phyloP scores from a whole-genome alignment of 2,329 filamentous ascomycete genomes.

The Fusarium equiseti region DNA sequence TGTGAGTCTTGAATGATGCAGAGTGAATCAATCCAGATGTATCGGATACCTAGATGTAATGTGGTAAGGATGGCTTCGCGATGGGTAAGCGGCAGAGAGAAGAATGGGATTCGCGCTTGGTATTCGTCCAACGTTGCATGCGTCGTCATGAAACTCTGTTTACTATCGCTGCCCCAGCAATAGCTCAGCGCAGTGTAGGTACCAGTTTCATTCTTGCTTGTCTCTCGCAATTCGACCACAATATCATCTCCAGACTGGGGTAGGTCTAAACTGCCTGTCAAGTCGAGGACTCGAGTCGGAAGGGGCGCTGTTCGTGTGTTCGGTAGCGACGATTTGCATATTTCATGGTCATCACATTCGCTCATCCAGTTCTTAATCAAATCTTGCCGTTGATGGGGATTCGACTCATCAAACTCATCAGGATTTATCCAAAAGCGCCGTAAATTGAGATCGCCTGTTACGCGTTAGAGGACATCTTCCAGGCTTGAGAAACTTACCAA shows the following conservation, averaged over 20 bases:
- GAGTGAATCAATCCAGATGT: conserved; percentile 19
- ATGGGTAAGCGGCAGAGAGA: background rate
- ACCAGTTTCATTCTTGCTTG: background rate
- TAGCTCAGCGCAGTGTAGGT: conserved; percentile 14
- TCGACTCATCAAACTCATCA: background rate
- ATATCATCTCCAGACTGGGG: background rate
- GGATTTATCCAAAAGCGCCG: conserved; percentile 1
- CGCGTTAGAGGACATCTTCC: accelerated
- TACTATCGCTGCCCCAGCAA: conserved; percentile 10
- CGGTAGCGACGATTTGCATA: background rate
- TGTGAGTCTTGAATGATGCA: conserved; percentile 19
- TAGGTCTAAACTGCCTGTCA: background rate
- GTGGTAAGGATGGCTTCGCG: background rate
- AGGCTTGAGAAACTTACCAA: background rate
- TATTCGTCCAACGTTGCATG: background rate
- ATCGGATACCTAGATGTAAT: background rate
- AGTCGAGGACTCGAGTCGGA: background rate
- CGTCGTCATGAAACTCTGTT: conserved; percentile 1
- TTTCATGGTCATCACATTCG: background rate
- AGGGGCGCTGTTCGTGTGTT: background rate
- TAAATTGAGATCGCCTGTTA: background rate
- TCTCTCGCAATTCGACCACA: background rate
- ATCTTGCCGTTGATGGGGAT: background rate
- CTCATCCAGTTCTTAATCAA: background rate
- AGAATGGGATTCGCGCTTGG: background rate